phyloP scores from a whole-genome alignment of 2,329 filamentous ascomycete genomes.

The Colletotrichum echinochloae region DNA sequence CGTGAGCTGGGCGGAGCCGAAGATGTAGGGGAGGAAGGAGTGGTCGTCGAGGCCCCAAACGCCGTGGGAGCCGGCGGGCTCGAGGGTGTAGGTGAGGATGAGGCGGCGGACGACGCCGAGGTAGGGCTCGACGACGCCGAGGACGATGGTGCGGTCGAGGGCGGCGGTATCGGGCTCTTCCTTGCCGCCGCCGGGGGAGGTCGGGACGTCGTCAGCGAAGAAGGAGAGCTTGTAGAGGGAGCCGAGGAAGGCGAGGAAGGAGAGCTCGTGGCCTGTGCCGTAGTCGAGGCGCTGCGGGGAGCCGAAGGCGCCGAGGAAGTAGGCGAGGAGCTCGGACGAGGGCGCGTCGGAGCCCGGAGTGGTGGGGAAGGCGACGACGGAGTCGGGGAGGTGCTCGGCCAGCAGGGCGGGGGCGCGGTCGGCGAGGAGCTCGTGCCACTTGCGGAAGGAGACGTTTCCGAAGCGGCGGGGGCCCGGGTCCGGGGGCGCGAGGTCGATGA shows the following conservation, averaged over 20 bases:
- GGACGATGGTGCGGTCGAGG: conserved; percentile 82
- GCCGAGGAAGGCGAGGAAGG: conserved; percentile 91
- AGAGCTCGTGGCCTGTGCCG: conserved; percentile 95
- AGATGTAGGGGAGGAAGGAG: conserved; percentile 92
- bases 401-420: conserved; percentile 68
- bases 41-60: conserved; percentile 99
- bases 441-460: conserved; percentile 90
- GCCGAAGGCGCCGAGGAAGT: conserved; percentile 88
- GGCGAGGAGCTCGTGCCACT: conserved; percentile 80
- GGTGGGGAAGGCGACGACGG: conserved; percentile 42
- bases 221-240: conserved; percentile 90
- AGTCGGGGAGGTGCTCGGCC: conserved; percentile 46
- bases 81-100: conserved; percentile 91
- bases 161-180: conserved; percentile 52
- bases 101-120: conserved; percentile 83
- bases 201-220: conserved; percentile 61
- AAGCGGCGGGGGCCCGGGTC: conserved; percentile 89
- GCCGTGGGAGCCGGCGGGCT: conserved; percentile 95
- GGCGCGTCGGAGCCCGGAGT: conserved; percentile 42
- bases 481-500: conserved; percentile 84
- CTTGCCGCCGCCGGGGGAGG: neutral
- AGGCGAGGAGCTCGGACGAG: conserved; percentile 56
- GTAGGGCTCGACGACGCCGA: conserved; percentile 88
- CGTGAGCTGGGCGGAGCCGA: conserved; percentile 90
- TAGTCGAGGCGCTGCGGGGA: conserved; percentile 93